phyloP scores from a whole-genome alignment of 2,329 filamentous ascomycete species.

The Aurifilum marmelostoma region DNA sequence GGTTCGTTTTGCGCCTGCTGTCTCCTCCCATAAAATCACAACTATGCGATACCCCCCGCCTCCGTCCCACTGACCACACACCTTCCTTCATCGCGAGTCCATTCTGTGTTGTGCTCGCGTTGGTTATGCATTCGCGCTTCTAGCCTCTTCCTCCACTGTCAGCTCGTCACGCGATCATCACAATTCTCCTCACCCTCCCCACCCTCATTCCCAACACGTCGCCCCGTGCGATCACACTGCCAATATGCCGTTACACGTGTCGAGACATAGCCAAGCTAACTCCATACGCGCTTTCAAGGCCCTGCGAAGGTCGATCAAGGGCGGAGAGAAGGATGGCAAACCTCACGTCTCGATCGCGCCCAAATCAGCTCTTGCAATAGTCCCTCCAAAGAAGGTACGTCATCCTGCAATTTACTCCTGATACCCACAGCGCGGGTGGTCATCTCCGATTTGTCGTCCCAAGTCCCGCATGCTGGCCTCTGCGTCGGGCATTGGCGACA shows the following conservation, averaged over 20 bases:
- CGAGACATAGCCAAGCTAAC: constrained; percentile 41
- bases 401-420: constrained; percentile 4
- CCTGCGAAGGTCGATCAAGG: constrained; percentile 86
- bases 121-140: constrained; percentile 6
- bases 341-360: constrained; percentile 77
- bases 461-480: constrained; percentile 9
- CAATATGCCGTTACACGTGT: constrained; percentile 16
- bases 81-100: neutral
- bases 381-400: constrained; percentile 89
- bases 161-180: constrained; percentile 7
- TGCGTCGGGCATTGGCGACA: constrained; percentile 11
- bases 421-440: constrained; percentile 5
- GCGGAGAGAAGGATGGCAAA: constrained; percentile 73
- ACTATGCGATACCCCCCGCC: neutral
- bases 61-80: neutral
- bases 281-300: constrained; percentile 60
- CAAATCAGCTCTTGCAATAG: constrained; percentile 85
- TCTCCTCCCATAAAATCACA: neutral
- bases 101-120: neutral
- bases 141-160: neutral
- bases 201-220: neutral
- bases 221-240: constrained; percentile 5
- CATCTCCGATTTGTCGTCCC: constrained; percentile 5
- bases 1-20: constrained; percentile 9
- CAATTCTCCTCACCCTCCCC: neutral